Conservation (phyloP, 352 stramenopile genomes). For the Pythium aphanidermatum region DNA sequence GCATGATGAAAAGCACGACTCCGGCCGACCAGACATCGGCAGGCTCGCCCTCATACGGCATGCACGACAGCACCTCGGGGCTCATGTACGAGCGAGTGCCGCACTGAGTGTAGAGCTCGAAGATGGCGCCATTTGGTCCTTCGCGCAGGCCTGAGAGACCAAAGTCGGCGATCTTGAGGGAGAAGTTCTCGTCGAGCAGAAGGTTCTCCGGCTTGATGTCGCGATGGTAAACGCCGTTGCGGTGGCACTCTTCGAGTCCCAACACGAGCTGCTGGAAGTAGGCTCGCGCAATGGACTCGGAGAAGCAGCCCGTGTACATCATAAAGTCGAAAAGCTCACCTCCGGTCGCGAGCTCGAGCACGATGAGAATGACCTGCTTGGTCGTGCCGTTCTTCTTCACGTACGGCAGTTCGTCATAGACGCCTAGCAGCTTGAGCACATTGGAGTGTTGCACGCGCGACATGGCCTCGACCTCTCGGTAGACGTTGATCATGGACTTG, state of each 20-base stretch:
- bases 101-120: constrained; percentile 84
- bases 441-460: constrained; percentile 77
- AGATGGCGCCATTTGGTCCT: constrained; percentile 45
- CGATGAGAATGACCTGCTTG: constrained; percentile 84
- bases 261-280: constrained; percentile 87
- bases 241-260: constrained; percentile 78
- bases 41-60: constrained; percentile 80
- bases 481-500: constrained; percentile 79
- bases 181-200: constrained; percentile 77
- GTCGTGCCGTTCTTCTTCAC: constrained; percentile 62
- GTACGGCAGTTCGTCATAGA: constrained; percentile 69
- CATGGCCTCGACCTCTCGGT: constrained; percentile 89
- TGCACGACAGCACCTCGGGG: constrained; percentile 84
- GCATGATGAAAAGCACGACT: constrained; percentile 92
- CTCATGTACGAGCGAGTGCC: constrained; percentile 92
- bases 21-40: constrained; percentile 90
- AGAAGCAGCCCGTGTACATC: constrained; percentile 90
- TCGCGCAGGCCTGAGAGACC: constrained; percentile 89
- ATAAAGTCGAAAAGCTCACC: constrained; percentile 92
- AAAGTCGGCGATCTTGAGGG: constrained; percentile 94
- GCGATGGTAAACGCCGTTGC: constrained; percentile 83
- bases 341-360: constrained; percentile 82
- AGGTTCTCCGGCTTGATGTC: constrained; percentile 95
- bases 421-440: constrained; percentile 72
- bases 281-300: constrained; percentile 76